Evolutionary conservation across 148 eudicot species (phyloP).

Genomic region (Persicaria maculosa): DNA sequence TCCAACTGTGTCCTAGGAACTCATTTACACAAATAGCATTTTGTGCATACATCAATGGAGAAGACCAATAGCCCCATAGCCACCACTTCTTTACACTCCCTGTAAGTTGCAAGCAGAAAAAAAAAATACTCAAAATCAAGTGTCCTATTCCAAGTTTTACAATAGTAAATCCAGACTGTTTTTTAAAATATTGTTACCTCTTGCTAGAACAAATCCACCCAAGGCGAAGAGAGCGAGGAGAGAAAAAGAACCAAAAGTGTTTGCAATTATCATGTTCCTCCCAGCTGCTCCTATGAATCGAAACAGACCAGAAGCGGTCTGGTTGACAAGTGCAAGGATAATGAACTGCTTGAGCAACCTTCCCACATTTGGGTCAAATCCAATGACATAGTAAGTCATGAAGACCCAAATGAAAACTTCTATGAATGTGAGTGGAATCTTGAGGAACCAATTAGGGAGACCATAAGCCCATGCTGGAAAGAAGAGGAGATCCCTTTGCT

Average conservation of each 20-base stretch:
- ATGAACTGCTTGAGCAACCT: conserved; percentile 34
- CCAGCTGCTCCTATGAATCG: conserved; percentile 30
- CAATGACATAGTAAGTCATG: conserved; percentile 39
- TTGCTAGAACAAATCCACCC: conserved; percentile 35
- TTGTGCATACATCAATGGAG: conserved; percentile 74
- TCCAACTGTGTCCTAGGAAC: conserved; percentile 59
- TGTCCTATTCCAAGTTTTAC: not conserved
- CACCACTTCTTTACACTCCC: conserved; percentile 58
- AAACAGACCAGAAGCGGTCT: conserved; percentile 37
- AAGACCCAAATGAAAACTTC: conserved; percentile 39
- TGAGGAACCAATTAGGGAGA: conserved; percentile 54
- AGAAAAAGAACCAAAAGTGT: conserved; percentile 31
- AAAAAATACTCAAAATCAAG: not conserved
- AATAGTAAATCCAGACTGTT: not conserved
- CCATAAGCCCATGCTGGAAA: conserved; percentile 68
- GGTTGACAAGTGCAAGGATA: conserved; percentile 26
- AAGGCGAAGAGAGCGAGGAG: conserved; percentile 20
- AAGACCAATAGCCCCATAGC: conserved; percentile 75
- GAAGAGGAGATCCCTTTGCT: not conserved
- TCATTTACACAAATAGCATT: conserved; percentile 59
- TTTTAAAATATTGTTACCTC: conserved; percentile 19
- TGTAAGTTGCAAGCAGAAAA: conserved; percentile 14
- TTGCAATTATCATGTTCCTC: conserved; percentile 32
- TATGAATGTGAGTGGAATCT: conserved; percentile 43
- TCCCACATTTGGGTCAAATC: too few relatives aligned